phyloP scores from a whole-genome alignment of 1,139 yeast species.

The Sugiyamaella japonica region DNA sequence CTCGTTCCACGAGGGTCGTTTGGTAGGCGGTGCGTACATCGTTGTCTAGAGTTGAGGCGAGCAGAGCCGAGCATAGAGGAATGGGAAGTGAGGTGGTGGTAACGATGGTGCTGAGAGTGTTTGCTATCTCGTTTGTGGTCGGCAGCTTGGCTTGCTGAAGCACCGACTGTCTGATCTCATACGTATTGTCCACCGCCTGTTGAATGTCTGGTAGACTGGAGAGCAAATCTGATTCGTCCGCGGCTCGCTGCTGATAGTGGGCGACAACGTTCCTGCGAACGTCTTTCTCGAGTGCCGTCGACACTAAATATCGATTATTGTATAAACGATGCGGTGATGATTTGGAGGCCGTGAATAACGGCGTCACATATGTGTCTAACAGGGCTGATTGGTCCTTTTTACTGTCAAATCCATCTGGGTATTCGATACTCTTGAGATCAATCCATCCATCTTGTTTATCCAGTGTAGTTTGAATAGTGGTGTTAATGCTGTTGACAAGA shows the following conservation, averaged over 20 bases:
- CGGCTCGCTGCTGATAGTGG: constrained; percentile 2
- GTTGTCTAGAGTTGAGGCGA: constrained; percentile 13
- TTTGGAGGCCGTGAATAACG: background rate
- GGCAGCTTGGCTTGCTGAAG: constrained; percentile 9
- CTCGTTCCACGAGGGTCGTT: constrained; percentile 15
- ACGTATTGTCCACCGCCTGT: constrained; percentile 1
- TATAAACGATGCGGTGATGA: constrained; percentile 3
- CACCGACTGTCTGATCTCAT: constrained; percentile 11
- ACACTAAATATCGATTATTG: constrained; percentile 10
- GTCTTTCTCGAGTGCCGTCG: constrained; percentile 7
- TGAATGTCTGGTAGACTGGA: constrained; percentile 5
- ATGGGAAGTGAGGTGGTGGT: background rate
- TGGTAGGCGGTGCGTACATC: constrained; percentile 19
- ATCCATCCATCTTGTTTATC: constrained; percentile 23
- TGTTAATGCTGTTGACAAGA: constrained; percentile 17
- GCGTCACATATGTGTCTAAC: constrained; percentile 2
- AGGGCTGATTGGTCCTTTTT: constrained; percentile 3
- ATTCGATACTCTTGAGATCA: constrained; percentile 18
- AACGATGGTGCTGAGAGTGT: background rate
- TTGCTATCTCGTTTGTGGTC: background rate
- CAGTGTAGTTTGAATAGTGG: constrained; percentile 17
- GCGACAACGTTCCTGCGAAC: background rate
- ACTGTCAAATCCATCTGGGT: constrained; percentile 4
- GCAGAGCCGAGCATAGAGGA: background rate
- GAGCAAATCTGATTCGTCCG: background rate